These are phyloP conservation scores for Erodium moschatum DNA, from an alignment of 441 rosid species.

Conservation along the genomic window DNA sequence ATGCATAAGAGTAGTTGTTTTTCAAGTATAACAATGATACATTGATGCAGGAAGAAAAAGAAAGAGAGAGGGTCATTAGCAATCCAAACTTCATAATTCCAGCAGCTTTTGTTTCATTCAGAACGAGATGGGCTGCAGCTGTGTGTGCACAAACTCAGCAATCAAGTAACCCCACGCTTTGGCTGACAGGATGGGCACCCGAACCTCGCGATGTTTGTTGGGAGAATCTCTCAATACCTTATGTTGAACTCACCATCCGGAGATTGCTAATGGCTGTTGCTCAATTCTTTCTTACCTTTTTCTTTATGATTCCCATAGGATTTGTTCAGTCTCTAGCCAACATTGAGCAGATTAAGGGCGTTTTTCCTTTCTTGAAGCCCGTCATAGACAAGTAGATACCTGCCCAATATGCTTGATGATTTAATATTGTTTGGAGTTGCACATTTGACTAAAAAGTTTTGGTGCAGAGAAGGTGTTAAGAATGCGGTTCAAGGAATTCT, in stretches of 20 bases:
- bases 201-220: slow-evolving; percentile 95
- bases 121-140: slow-evolving; percentile 93
- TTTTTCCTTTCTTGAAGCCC: slow-evolving; percentile 49
- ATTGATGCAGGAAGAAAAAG: slow-evolving; percentile 50
- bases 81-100: slow-evolving; percentile 78
- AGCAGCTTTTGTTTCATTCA: slow-evolving; percentile 91
- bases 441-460: background rate
- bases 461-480: slow-evolving; percentile 29
- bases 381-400: slow-evolving; percentile 45
- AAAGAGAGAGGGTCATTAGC: slow-evolving; percentile 45
- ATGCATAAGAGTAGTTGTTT: background rate
- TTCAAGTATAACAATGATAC: background rate
- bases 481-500: slow-evolving; percentile 73
- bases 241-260: slow-evolving; percentile 60
- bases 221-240: slow-evolving; percentile 82
- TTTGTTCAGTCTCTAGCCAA: slow-evolving; percentile 89
- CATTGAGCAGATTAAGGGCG: slow-evolving; percentile 67
- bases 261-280: slow-evolving; percentile 61
- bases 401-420: too few relatives aligned
- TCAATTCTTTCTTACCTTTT: slow-evolving; percentile 83
- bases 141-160: slow-evolving; percentile 97
- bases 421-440: background rate
- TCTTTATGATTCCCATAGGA: slow-evolving; percentile 88
- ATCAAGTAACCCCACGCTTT: slow-evolving; percentile 69
- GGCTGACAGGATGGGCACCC: slow-evolving; percentile 95